phyloP scores from a whole-genome alignment of 176 grass and related monocot genomes.

The Zea luxurians region DNA sequence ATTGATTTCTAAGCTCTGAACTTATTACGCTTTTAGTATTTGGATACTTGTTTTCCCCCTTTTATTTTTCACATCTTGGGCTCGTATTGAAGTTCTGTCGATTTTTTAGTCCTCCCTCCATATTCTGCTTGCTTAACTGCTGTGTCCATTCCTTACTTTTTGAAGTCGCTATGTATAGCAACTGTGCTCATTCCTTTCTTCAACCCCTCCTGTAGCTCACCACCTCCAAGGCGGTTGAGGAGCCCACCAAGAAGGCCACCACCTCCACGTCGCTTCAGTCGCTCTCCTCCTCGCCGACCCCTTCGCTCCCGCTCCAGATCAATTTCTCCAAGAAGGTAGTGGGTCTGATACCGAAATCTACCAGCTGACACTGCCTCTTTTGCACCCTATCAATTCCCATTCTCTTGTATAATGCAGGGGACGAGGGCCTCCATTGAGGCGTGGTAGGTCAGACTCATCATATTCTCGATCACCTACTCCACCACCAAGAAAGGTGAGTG shows the following conservation, averaged over 20 bases:
- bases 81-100: not conserved
- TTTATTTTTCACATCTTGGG: not conserved
- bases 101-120: too few relatives aligned
- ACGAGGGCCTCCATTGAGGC: conserved; percentile 78
- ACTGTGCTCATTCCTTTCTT: not conserved
- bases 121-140: not conserved
- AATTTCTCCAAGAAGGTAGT: conserved; percentile 90
- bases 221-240: conserved; percentile 77
- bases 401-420: conserved; percentile 48
- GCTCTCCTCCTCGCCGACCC: conserved; percentile 83
- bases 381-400: not conserved
- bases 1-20: not conserved
- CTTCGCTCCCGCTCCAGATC: conserved; percentile 64
- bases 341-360: not conserved
- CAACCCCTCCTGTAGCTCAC: conserved; percentile 49
- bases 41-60: conserved; percentile 7
- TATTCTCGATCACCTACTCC: conserved; percentile 89
- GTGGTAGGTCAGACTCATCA: conserved; percentile 87
- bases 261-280: conserved; percentile 60
- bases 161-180: not conserved
- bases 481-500: conserved; percentile 55
- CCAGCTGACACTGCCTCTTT: not conserved
- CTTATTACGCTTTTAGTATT: not conserved
- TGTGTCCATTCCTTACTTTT: not conserved
- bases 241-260: conserved; percentile 94